Base-by-base conservation (phyloP, 202 grass and related monocot genomes). In the Dendrocalamus latiflorus region DNA sequence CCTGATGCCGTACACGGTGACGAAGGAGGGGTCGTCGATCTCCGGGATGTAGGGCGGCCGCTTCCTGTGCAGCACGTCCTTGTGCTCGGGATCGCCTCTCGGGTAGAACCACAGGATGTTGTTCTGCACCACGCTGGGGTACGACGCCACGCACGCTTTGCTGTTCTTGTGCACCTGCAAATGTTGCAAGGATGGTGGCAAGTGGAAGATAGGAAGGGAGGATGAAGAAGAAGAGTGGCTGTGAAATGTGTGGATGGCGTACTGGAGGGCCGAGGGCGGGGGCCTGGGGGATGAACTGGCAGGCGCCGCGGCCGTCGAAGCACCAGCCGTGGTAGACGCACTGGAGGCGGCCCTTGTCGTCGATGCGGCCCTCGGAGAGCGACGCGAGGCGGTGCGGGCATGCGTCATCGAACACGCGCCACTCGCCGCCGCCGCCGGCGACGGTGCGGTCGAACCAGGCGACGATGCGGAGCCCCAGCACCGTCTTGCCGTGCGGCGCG, bases 261-360 rank as follows among this genome's bases (percentile, higher is more conserved):
- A 93, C 92, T 0, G 75, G 84, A 0, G 92, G 92, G 16, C 95
- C 95, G 66, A 90, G 79, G 1, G 90, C 39, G 1, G 95, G 95
- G 10, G 88, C 95, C 82, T 98, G 92, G 5, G 95, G 95, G 62
- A 98, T 98, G 90, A 90, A 91, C 73, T 94, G 75, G 82, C 95
- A 98, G 78, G 64, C 34, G 30, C 95, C 95, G 16, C 42, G 38
- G 78, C 92, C 92, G 86, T 94, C 95, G 85, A 94, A 94, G 88
- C 95, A 98, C 95, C 95, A 98, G 38, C 95, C 95, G 63, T 98
- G 92, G 83, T 98, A 95, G 7, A 93, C 95, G 75, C 92, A 98
- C 88, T 94, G 95, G 36, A 98, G 90, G 14, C 90, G 89, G 59
- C 92, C 95, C 86, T 75, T 79, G 44, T 62, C 86, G 59, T 98